Evolutionary conservation across 2,329 filamentous ascomycete genomes (phyloP), one percentile per base, ranked within the genome.

Genomic region (Hymenoscyphus infarciens): DNA sequence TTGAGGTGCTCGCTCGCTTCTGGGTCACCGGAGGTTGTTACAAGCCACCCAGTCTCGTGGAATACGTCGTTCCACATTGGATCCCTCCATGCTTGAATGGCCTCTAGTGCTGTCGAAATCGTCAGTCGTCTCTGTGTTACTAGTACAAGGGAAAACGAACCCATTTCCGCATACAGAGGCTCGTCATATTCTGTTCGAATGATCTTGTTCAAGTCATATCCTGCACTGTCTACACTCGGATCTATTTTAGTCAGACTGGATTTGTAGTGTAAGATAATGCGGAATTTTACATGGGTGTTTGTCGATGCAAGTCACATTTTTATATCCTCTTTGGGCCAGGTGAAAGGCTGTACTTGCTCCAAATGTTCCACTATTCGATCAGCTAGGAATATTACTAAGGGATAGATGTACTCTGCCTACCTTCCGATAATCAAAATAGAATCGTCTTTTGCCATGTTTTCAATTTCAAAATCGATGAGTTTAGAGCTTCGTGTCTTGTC

Each of bases 221-320:
- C 63, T 2, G 63, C 63, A 25, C 52, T 60, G 29, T 64, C 56
- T 19, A 35, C 27, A 33, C 63, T 65, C 16, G 63, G 63, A 45
- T 45, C 39, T 45, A 11, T 45, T 4, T 4, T 3, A 1, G 19
- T 19, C 15, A 45, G 15, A 5, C 2, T 15, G 15, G 16, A 15
- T 45, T 16, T 8, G 60, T 61, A 58, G 31, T 13, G 31, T 13
- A 45, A 45, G n/a, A 15, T 19, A 8, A 45, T 45, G 39, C 39
- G 15, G 19, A 15, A 16, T 45, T 45, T 45, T 78, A 79, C 13
- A 75, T 38, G 77, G 73, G 65, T 82, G 79, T 65, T 76, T 77
- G 66, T 83, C 81, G 56, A 83, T 74, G 19, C 82, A 75, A 7
- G 76, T 81, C n/a, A 82, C 74, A 63, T 79, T 74, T 3, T 13